These are phyloP conservation scores for Neocatenulostroma microsporum DNA, from an alignment of 2,329 filamentous ascomycete genomes.

Conservation along the genomic window DNA sequence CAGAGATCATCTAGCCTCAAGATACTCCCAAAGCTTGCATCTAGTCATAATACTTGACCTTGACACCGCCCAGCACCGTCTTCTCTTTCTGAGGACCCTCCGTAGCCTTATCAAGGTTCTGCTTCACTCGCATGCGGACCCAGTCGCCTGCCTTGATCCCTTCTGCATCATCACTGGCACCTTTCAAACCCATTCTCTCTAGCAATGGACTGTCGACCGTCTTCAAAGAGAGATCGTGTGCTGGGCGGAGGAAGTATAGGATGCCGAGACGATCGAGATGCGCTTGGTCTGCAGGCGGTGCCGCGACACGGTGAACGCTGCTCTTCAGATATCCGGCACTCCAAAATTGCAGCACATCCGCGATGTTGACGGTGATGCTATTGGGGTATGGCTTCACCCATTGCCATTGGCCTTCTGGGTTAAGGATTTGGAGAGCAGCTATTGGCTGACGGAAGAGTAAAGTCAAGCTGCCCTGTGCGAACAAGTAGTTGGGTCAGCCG, in stretches of 20 bases:
- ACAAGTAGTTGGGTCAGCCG: too few species aligned
- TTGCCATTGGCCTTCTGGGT: slow-evolving; percentile 33
- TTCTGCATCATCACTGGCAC: slow-evolving; percentile 11
- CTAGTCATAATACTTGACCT: slow-evolving; percentile 26
- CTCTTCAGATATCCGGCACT: slow-evolving; percentile 41
- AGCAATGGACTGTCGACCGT: slow-evolving; percentile 23
- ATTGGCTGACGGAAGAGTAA: slow-evolving; percentile 37
- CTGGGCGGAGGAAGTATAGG: slow-evolving; percentile 34
- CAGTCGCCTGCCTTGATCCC: slow-evolving; percentile 24
- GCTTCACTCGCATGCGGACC: slow-evolving; percentile 22
- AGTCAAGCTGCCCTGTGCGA: slow-evolving; percentile 33
- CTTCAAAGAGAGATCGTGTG: slow-evolving; percentile 21
- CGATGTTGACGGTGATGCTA: slow-evolving; percentile 36
- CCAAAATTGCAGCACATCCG: slow-evolving; percentile 34
- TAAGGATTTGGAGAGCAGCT: slow-evolving; percentile 34
- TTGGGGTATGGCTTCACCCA: slow-evolving; percentile 35
- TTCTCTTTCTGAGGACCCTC: slow-evolving; percentile 17
- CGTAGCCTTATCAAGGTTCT: slow-evolving; percentile 21
- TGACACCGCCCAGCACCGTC: slow-evolving; percentile 26
- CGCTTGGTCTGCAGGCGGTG: slow-evolving; percentile 43
- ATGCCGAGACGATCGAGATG: slow-evolving; percentile 38
- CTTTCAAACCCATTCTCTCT: slow-evolving; percentile 17
- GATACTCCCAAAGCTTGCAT: too few species aligned
- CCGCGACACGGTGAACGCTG: slow-evolving; percentile 44
- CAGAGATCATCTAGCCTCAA: too few species aligned